phyloP scores from a whole-genome alignment of 306 rosid species.

The Pueraria montana region DNA sequence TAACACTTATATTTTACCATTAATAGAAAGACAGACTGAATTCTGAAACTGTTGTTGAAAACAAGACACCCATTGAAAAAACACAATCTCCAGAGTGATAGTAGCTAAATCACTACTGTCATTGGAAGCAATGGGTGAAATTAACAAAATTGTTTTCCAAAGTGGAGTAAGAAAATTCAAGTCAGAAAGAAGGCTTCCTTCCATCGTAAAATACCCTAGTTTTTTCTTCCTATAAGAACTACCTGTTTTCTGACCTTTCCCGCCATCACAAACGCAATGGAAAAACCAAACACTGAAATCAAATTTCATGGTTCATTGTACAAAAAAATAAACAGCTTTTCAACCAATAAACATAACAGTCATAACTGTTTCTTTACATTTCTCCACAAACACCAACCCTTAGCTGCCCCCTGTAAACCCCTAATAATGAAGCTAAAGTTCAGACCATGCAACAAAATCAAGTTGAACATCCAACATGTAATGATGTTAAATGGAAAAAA shows the following conservation, averaged over 20 bases:
- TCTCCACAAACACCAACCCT: constrained; percentile 9
- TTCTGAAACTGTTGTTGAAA: background rate
- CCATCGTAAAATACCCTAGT: background rate
- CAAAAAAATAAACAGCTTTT: constrained; percentile 6
- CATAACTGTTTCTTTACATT: background rate
- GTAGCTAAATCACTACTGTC: background rate
- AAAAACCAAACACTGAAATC: constrained; percentile 5
- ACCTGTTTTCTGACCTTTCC: constrained; percentile 2
- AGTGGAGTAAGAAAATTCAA: background rate
- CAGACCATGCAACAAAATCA: constrained; percentile 30
- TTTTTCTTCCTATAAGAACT: constrained; percentile 4
- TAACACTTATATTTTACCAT: constrained; percentile 6
- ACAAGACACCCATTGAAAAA: background rate
- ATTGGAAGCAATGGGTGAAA: background rate
- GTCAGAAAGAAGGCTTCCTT: background rate
- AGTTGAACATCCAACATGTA: constrained; percentile 15
- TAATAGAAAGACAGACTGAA: background rate
- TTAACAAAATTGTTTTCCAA: background rate
- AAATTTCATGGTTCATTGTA: background rate
- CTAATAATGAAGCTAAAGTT: background rate
- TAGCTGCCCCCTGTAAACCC: background rate
- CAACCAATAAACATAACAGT: constrained; percentile 16
- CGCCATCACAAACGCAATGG: background rate
- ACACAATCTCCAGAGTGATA: background rate
- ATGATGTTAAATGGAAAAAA: constrained; percentile 5